Conservation (phyloP, 106 monocot genomes). For the Alisma plantagoaquatica region DNA sequence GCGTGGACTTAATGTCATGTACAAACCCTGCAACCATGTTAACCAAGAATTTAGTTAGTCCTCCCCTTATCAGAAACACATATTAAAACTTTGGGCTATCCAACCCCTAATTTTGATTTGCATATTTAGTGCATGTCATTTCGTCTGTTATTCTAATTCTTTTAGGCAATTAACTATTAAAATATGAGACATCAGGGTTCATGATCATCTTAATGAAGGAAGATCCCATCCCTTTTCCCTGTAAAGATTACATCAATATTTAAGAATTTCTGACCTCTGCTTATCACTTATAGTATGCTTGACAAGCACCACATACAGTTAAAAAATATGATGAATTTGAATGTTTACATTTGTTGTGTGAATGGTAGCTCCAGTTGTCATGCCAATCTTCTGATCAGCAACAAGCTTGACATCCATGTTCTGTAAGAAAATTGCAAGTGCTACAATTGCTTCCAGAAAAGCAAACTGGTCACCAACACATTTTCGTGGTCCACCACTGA, state of each 20-base stretch:
- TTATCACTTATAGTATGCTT: not conserved
- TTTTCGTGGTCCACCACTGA: conserved; percentile 95
- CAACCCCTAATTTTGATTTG: not conserved
- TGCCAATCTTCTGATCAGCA: conserved; percentile 87
- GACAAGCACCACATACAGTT: not conserved
- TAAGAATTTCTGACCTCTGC: not conserved
- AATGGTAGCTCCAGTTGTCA: conserved; percentile 98
- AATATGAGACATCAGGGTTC: not conserved
- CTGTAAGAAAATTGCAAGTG: conserved; percentile 72
- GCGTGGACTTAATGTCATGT: conserved; percentile 19
- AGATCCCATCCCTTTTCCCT: not conserved
- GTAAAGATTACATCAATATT: not conserved
- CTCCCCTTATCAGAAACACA: too few relatives aligned
- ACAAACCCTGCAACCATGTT: conserved; percentile 31
- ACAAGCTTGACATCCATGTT: conserved; percentile 62
- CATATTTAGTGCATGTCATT: not conserved
- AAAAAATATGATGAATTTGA: not conserved
- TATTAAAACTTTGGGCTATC: not conserved
- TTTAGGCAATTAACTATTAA: not conserved
- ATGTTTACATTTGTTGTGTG: conserved; percentile 85
- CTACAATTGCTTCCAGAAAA: conserved; percentile 79
- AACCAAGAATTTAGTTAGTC: too few relatives aligned
- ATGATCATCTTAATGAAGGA: not conserved
- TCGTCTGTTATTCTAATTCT: not conserved
- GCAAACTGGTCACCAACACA: conserved; percentile 99